Evolutionary conservation across 192 early-diverging fungal species (phyloP).

Genomic region (Geranomyces michiganensis): DNA sequence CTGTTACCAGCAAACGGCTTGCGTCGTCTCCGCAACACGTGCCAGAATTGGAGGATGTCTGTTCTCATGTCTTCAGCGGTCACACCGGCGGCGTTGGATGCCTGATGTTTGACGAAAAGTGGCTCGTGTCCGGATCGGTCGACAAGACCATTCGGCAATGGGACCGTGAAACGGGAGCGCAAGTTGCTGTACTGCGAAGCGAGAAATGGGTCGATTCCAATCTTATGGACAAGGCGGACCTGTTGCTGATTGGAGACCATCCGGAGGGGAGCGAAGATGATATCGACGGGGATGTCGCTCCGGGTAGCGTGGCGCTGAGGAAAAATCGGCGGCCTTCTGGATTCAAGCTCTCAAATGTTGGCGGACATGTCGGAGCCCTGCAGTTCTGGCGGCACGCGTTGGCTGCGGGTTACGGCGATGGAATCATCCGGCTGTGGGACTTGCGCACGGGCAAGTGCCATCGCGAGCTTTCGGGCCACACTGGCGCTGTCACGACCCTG

Average conservation of each 20-base stretch:
- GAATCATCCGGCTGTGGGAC: conserved; percentile 48
- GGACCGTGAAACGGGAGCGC: conserved; percentile 45
- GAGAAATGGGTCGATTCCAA: conserved; percentile 37
- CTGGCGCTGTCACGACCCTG: conserved; percentile 33
- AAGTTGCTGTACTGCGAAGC: conserved; percentile 33
- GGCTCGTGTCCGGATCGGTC: conserved; percentile 38
- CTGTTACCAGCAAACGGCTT: not conserved
- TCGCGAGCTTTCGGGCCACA: conserved; percentile 40
- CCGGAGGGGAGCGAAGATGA: not conserved
- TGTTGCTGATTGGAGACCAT: conserved; percentile 30
- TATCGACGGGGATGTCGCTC: not conserved
- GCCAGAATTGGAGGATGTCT: conserved; percentile 32
- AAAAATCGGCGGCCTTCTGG: conserved; percentile 2
- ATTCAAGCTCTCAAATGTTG: conserved; percentile 34
- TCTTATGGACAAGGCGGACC: conserved; percentile 31
- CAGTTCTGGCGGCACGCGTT: conserved; percentile 50
- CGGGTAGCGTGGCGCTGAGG: not conserved
- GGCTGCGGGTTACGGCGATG: conserved; percentile 50
- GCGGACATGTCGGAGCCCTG: conserved; percentile 37
- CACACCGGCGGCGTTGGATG: conserved; percentile 48
- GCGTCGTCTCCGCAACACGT: conserved; percentile 30
- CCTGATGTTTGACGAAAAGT: conserved; percentile 44
- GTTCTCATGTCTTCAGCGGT: conserved; percentile 32
- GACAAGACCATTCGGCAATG: conserved; percentile 51
- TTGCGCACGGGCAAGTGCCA: conserved; percentile 45